A percentile compares a stretch with the other conserved stretches of the same genome.
Conservation (phyloP, 257 asterid genomes). For the Solanum rostratum region DNA sequence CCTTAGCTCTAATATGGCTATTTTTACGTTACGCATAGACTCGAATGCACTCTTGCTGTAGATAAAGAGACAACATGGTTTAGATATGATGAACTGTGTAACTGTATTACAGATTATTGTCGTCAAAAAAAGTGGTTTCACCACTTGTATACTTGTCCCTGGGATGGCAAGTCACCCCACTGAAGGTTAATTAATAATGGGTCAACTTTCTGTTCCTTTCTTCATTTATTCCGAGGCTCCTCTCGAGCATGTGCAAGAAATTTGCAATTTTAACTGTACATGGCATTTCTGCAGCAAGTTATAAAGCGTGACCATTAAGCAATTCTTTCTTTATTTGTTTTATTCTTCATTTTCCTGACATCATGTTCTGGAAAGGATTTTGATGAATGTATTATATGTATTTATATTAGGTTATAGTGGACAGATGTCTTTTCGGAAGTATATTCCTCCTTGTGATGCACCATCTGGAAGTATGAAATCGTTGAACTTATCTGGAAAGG, state of each 20-base stretch:
- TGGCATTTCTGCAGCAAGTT: neutral
- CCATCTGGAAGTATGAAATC: conserved; percentile 55
- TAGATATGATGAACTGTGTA: neutral
- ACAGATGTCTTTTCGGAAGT: conserved; percentile 79
- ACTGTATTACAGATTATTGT: neutral
- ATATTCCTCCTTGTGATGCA: conserved; percentile 43
- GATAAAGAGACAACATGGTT: neutral
- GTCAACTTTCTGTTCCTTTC: neutral
- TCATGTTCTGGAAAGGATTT: neutral
- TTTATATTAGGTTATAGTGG: conserved; percentile 31
- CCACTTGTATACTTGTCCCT: neutral
- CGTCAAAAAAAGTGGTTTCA: neutral
- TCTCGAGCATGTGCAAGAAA: neutral
- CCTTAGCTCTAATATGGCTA: neutral
- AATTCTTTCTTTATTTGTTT: neutral
- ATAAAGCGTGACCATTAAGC: neutral
- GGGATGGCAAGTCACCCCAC: neutral
- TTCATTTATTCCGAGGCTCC: neutral
- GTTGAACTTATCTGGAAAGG: conserved; percentile 49
- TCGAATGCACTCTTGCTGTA: neutral
- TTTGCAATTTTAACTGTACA: neutral
- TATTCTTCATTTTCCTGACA: neutral
- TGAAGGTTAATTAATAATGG: neutral
- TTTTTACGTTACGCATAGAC: neutral
- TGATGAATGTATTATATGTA: neutral